phyloP scores from a whole-genome alignment of 192 early-diverging fungal species.

The Phycomyces nitens region DNA sequence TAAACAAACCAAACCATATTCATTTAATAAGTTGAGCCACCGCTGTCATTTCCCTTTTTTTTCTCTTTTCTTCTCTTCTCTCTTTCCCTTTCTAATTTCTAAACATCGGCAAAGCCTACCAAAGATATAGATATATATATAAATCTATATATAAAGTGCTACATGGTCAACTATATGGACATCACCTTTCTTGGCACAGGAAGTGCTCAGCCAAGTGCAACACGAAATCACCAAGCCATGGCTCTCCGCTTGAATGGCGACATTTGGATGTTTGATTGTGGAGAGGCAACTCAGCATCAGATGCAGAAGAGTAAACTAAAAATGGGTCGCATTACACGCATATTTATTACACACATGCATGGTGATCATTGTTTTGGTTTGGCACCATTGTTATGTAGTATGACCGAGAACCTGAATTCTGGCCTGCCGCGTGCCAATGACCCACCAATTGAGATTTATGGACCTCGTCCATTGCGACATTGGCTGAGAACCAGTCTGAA shows the following conservation, averaged over 20 bases:
- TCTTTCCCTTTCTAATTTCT: background rate
- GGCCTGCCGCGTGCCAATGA: background rate
- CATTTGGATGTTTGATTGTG: constrained; percentile 49
- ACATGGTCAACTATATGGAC: constrained; percentile 38
- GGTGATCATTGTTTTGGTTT: constrained; percentile 55
- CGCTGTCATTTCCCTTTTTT: too few species aligned
- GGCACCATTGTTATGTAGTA: constrained; percentile 45
- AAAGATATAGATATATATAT: background rate
- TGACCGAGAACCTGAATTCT: constrained; percentile 19
- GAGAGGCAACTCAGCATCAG: constrained; percentile 57
- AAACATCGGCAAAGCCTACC: background rate
- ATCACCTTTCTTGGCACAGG: constrained; percentile 55
- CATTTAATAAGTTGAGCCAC: too few species aligned
- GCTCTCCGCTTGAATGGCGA: constrained; percentile 41
- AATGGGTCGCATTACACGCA: constrained; percentile 29
- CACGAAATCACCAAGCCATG: constrained; percentile 51
- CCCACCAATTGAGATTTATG: constrained; percentile 45
- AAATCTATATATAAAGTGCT: background rate
- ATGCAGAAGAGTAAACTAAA: constrained; percentile 39
- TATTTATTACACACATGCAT: constrained; percentile 54
- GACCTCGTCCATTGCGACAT: constrained; percentile 37
- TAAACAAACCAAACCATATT: too few species aligned
- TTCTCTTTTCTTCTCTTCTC: too few species aligned
- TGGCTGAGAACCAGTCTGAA: constrained; percentile 41
- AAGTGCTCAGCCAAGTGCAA: constrained; percentile 54